Conservation (phyloP, 768 basidiomycete species). For the Clavaria fumosa region DNA sequence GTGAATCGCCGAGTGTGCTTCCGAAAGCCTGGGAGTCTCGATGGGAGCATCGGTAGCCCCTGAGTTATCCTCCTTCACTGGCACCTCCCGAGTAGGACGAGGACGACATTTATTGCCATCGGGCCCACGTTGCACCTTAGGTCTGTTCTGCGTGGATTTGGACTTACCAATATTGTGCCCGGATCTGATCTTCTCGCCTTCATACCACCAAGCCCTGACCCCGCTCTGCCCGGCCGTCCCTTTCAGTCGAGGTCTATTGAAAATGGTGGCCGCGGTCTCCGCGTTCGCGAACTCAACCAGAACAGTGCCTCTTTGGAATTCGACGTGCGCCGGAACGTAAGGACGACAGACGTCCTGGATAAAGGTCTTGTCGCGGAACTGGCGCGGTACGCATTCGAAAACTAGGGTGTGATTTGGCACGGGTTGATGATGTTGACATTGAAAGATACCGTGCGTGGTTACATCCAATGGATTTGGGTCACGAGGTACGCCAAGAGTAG, state of each 20-base stretch:
- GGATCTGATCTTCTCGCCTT: no score
- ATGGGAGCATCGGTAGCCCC: no score
- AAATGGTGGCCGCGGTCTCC: constrained; percentile 31
- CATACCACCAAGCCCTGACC: constrained; percentile 38
- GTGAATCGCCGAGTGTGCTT: no score
- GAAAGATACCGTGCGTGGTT: background rate
- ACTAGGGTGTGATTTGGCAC: background rate
- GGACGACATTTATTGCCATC: no score
- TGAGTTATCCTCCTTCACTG: no score
- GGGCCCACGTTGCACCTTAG: no score
- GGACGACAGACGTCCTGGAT: background rate
- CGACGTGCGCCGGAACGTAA: background rate
- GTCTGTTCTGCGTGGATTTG: no score
- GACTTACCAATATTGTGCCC: no score
- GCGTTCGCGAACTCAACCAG: constrained; percentile 35
- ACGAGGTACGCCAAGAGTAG: background rate
- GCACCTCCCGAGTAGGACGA: no score
- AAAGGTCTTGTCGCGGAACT: background rate
- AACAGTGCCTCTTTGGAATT: constrained; percentile 28
- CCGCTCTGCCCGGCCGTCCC: constrained; percentile 22
- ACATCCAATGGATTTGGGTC: background rate
- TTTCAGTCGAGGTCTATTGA: constrained; percentile 32
- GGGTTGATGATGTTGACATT: background rate
- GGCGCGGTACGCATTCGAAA: background rate
- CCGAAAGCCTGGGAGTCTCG: no score